Percentiles rank a stretch among this genome's conserved stretches.
These are phyloP conservation scores for Alternaria sp. DNA, from an alignment of 2,329 filamentous ascomycete species.

Conservation along the genomic window DNA sequence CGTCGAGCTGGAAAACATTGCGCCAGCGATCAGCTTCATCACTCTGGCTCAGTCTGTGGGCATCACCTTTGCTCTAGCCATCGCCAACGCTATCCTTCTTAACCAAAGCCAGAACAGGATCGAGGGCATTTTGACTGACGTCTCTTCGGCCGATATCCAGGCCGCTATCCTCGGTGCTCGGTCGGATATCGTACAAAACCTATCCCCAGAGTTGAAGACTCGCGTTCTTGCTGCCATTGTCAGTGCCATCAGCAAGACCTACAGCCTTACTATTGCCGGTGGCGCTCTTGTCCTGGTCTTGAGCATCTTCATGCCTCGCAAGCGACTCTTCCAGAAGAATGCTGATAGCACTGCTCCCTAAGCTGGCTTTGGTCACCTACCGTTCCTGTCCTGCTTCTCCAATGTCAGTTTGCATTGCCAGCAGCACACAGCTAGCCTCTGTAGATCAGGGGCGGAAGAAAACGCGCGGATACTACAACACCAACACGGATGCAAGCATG, in stretches of 20 bases:
- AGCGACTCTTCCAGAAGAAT: not conserved
- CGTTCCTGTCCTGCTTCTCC: not conserved
- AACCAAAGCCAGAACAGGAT: not conserved
- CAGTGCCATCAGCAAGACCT: slow-evolving; percentile 6
- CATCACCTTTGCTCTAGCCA: slow-evolving; percentile 10
- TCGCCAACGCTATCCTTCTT: not conserved
- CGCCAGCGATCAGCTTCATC: slow-evolving; percentile 21
- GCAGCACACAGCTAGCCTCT: not conserved
- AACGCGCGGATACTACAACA: not conserved
- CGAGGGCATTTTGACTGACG: not conserved
- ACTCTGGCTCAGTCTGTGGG: slow-evolving; percentile 17
- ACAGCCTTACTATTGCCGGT: slow-evolving; percentile 2
- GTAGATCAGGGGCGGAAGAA: not conserved
- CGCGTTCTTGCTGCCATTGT: slow-evolving; percentile 3
- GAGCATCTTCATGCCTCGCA: not conserved
- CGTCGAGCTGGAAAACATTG: slow-evolving; percentile 10
- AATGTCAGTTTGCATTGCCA: not conserved
- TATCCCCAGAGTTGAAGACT: not conserved
- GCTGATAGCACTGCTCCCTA: not conserved
- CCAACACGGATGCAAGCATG: not conserved
- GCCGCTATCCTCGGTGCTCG: not conserved
- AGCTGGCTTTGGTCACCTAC: not conserved
- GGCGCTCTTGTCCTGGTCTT: not conserved
- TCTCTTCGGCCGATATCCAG: not conserved
- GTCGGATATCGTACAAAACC: not conserved